Evolutionary conservation across 805 yeast genomes (phyloP).

Genomic region (Monosporozyma aquatica): DNA sequence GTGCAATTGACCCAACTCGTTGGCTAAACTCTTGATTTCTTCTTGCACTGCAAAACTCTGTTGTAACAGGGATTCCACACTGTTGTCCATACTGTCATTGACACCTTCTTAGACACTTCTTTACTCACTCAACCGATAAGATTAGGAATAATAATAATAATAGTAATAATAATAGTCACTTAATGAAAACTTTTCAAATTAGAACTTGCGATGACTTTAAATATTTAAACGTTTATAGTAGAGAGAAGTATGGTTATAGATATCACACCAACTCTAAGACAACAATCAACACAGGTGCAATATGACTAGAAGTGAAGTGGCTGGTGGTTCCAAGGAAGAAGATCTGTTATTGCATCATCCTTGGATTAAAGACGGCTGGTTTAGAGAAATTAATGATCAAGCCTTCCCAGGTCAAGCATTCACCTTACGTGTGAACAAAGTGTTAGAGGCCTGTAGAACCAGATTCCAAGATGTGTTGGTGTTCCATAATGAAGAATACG

Average conservation of each 20-base stretch:
- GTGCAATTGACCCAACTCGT: slow-evolving; percentile 9
- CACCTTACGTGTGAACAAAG: slow-evolving; percentile 48
- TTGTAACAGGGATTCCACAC: background rate
- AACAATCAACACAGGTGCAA: background rate
- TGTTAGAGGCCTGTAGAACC: slow-evolving; percentile 60
- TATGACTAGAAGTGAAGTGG: background rate
- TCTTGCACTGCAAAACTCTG: slow-evolving; percentile 14
- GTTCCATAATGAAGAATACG: slow-evolving; percentile 66
- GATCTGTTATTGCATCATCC: slow-evolving; percentile 10
- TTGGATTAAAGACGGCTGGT: slow-evolving; percentile 60
- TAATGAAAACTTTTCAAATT: slow-evolving; percentile 2
- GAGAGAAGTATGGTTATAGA: no score
- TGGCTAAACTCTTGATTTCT: slow-evolving; percentile 19
- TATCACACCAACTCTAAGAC: background rate
- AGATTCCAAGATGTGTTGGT: slow-evolving; percentile 76
- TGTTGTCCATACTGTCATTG: background rate
- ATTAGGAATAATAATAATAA: no score
- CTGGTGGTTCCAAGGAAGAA: background rate
- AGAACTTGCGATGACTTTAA: background rate
- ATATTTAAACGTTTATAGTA: no score
- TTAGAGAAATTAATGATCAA: slow-evolving; percentile 60
- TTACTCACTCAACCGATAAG: background rate
- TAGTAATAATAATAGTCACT: no score
- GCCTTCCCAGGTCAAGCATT: slow-evolving; percentile 86
- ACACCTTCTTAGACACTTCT: background rate